Percentiles rank a stretch among this genome's conserved stretches.
phyloP scores from a whole-genome alignment of 2,329 filamentous ascomycete genomes.

The Stromatinia cepivora region DNA sequence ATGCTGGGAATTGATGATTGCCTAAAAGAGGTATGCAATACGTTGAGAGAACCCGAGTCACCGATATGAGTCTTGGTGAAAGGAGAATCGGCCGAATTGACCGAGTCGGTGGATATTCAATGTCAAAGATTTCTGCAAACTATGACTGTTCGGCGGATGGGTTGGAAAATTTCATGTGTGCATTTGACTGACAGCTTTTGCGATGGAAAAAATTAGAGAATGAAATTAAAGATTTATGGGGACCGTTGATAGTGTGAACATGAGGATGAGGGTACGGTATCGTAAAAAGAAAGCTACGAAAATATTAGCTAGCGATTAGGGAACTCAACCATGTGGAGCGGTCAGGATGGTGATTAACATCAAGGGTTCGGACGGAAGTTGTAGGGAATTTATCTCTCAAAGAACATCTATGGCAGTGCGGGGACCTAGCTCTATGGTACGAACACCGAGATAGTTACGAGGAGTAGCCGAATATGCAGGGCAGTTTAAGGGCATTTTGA shows the following conservation, averaged over 20 bases:
- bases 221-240: slow-evolving; percentile 6
- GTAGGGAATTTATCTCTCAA: neutral
- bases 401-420: neutral
- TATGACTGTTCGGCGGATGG: slow-evolving; percentile 8
- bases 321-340: neutral
- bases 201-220: neutral
- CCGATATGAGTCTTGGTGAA: neutral
- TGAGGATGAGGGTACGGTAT: neutral
- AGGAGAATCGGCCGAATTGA: slow-evolving; percentile 6
- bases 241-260: neutral
- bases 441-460: slow-evolving; percentile 5
- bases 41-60: neutral
- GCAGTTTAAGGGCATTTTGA: neutral
- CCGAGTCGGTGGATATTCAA: neutral
- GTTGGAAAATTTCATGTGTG: neutral
- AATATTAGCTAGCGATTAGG: neutral
- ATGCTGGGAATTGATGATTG: neutral
- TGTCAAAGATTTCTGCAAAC: neutral
- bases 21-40: neutral
- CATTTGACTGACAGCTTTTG: neutral
- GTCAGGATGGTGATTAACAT: slow-evolving; percentile 3
- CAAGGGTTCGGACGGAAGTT: neutral
- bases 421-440: neutral
- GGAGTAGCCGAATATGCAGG: neutral
- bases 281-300: neutral